Evolutionary conservation across 768 basidiomycete genomes (phyloP).

Genomic region (Suillus decipiens): DNA sequence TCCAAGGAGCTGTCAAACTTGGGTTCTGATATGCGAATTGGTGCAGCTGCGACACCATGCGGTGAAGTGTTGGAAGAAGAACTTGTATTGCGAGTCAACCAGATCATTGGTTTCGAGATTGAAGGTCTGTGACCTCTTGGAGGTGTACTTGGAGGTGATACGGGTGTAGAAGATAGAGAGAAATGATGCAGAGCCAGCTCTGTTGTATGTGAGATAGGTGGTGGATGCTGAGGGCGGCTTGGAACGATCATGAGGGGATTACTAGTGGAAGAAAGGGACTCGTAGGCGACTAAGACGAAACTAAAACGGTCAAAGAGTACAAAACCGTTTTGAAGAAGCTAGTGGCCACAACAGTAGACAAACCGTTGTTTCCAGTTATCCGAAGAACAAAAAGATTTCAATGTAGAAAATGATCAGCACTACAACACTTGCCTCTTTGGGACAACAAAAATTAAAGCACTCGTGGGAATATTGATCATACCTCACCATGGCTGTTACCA

Average conservation of each 20-base stretch:
- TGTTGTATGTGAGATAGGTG: slow-evolving; percentile 18
- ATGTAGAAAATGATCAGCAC: slow-evolving; percentile 17
- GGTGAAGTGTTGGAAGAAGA: slow-evolving; percentile 29
- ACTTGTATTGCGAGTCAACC: slow-evolving; percentile 42
- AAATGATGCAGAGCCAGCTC: slow-evolving; percentile 30
- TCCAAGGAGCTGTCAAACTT: slow-evolving; percentile 37
- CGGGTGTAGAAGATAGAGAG: slow-evolving; percentile 19
- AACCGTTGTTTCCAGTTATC: slow-evolving; percentile 4
- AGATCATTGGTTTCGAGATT: slow-evolving; percentile 42
- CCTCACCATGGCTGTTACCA: slow-evolving; percentile 28
- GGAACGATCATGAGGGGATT: slow-evolving; percentile 26
- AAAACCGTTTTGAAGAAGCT: slow-evolving; percentile 28
- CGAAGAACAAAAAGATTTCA: slow-evolving; percentile 11
- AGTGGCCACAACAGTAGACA: slow-evolving; percentile 2
- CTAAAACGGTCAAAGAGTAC: slow-evolving; percentile 1
- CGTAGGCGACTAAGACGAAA: slow-evolving; percentile 8
- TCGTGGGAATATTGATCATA: slow-evolving; percentile 11
- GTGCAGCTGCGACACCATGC: slow-evolving; percentile 26
- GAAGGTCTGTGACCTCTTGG: slow-evolving; percentile 37
- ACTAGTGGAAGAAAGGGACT: background rate
- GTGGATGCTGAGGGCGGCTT: slow-evolving; percentile 23
- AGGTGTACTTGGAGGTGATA: slow-evolving; percentile 33
- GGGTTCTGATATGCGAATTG: slow-evolving; percentile 48
- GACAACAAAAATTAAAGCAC: slow-evolving; percentile 22
- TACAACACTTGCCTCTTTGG: slow-evolving; percentile 27